Evolutionary conservation across 2,329 filamentous ascomycete genomes (phyloP).

Genomic region (Fonsecaea erecta): DNA sequence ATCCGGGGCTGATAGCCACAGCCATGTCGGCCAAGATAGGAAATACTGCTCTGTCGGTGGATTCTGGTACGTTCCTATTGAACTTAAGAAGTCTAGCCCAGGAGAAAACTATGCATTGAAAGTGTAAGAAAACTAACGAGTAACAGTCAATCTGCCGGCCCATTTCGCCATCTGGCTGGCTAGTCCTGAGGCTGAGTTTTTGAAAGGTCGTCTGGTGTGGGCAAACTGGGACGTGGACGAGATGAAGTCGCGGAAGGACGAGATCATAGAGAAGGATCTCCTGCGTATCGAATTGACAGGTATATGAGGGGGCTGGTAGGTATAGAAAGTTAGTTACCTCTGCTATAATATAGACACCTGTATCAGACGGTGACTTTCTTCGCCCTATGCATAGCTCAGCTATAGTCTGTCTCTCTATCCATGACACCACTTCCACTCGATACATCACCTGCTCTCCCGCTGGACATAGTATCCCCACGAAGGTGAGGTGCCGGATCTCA

Average conservation of each 20-base stretch:
- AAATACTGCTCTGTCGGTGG: not conserved
- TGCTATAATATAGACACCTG: too few relatives aligned
- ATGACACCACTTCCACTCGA: too few relatives aligned
- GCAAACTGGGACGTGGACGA: constrained; percentile 51
- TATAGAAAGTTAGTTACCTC: too few relatives aligned
- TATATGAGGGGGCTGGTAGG: not conserved
- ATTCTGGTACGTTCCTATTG: constrained; percentile 5
- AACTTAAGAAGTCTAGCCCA: too few relatives aligned
- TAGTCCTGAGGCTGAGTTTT: constrained; percentile 45
- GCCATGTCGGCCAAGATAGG: constrained; percentile 33
- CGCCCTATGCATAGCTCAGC: too few relatives aligned
- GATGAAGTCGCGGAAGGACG: constrained; percentile 46
- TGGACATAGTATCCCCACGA: too few relatives aligned
- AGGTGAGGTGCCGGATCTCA: too few relatives aligned
- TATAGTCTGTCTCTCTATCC: too few relatives aligned
- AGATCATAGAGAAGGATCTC: constrained; percentile 38
- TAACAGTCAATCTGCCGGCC: constrained; percentile 32
- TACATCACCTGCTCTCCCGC: too few relatives aligned
- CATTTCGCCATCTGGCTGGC: constrained; percentile 46
- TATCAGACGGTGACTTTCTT: too few relatives aligned
- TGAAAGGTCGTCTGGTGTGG: constrained; percentile 46
- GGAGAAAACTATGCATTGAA: too few relatives aligned
- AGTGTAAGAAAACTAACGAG: too few relatives aligned
- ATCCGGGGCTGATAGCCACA: constrained; percentile 32
- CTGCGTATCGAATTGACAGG: not conserved